Evolutionary conservation across 805 yeast species (phyloP).

Genomic region (Yarrowia sp.): DNA sequence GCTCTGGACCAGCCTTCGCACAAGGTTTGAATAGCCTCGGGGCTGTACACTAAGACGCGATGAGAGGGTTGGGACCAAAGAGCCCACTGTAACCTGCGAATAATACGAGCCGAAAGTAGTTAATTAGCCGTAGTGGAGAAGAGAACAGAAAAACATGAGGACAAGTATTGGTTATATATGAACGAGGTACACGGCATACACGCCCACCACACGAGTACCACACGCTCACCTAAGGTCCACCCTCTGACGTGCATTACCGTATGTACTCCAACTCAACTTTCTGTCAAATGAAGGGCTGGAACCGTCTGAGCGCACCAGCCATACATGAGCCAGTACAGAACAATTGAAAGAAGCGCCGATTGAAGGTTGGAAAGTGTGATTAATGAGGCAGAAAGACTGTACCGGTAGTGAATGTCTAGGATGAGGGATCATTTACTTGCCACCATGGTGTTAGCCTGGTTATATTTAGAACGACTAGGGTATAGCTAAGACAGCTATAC

Average conservation of each 20-base stretch:
- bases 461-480: too few relatives aligned
- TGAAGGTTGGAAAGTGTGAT: too few relatives aligned
- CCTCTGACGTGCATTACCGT: constrained; percentile 6
- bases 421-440: too few relatives aligned
- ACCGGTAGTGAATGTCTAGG: too few relatives aligned
- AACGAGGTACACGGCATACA: too few relatives aligned
- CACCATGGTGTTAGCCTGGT: too few relatives aligned
- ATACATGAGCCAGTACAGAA: not conserved
- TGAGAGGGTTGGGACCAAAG: constrained; percentile 18
- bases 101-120: not conserved
- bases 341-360: too few relatives aligned
- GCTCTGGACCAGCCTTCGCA: constrained; percentile 2
- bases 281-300: not conserved
- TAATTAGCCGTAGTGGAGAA: not conserved
- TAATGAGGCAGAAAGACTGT: too few relatives aligned
- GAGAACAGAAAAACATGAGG: too few relatives aligned
- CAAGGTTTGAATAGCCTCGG: not conserved
- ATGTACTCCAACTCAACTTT: not conserved
- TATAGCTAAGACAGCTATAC: too few relatives aligned
- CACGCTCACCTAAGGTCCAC: not conserved
- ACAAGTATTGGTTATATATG: too few relatives aligned
- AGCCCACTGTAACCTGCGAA: constrained; percentile 7
- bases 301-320: not conserved
- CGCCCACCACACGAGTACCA: too few relatives aligned
- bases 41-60: constrained; percentile 31